Evolutionary conservation across 495 filamentous ascomycete genomes (phyloP), one percentile per base, ranked within the genome.

Genomic region (Penicilliopsis zonata): DNA sequence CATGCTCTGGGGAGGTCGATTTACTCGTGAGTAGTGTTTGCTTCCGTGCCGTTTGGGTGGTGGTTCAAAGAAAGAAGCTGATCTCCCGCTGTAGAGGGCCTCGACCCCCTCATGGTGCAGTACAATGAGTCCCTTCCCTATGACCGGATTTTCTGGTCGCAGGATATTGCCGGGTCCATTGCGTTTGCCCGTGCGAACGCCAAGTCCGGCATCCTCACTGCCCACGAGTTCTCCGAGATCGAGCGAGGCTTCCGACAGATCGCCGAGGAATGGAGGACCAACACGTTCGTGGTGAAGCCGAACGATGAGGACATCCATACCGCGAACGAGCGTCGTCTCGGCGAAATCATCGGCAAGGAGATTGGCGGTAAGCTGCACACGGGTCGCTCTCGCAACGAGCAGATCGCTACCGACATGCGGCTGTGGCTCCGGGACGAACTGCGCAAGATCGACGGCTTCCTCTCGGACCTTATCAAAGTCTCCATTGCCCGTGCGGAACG

Each of bases 351-450:
- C 26, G 87, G 87, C 43, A 86, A 78, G 49, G 69, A 81, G 2
- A 78, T 86, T 19, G 86, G 78, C 2, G 87, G 88, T 4, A 95
- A 94, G 61, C 70, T 95, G 37, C 88, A 95, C 65, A 95, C 87
- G 2, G 87, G 87, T 20, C 76, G 90, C 14, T 85, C 77, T 46
- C 66, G 90, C 28, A 96, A 96, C 49, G 90, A 96, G 61, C 90
- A 96, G 61, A 72, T 96, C 37, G 85, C 80, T 16, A 88, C 81
- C 14, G 88, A 95, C 46, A 88, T 94, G 82, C 77, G 87, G 27
- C 60, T 94, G 49, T 96, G 88, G 88, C 61, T 94, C 36, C 68
- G 82, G 26, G 80, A 84, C 41, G 70, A 87, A 61, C 56, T 95
- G 31, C 70, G 67, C 39, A 62, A 69, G 36, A 72, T 95, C 35